phyloP scores from a whole-genome alignment of 345 rosid genomes.

The Boechera retrofracta region DNA sequence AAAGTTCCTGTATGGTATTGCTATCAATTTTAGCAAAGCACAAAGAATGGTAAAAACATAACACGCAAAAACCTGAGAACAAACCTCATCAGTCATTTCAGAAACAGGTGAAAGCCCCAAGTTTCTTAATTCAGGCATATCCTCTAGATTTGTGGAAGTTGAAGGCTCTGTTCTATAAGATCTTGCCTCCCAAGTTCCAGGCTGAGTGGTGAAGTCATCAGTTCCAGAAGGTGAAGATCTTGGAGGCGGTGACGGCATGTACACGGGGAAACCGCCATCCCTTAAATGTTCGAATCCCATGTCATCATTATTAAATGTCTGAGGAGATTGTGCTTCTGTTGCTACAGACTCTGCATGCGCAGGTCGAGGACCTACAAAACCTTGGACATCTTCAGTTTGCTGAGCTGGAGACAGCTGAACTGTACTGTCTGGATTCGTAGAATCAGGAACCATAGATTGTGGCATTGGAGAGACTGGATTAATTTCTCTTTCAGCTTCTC shows the following conservation, averaged over 20 bases:
- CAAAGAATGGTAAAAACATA: slow-evolving; percentile 8
- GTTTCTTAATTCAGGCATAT: slow-evolving; percentile 39
- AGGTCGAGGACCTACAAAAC: slow-evolving; percentile 43
- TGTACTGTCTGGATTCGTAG: slow-evolving; percentile 20
- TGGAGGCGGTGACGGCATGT: slow-evolving; percentile 40
- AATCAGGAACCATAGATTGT: slow-evolving; percentile 26
- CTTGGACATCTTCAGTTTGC: slow-evolving; percentile 38
- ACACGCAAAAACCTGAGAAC: slow-evolving; percentile 31
- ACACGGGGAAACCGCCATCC: slow-evolving; percentile 45
- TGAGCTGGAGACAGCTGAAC: slow-evolving; percentile 35
- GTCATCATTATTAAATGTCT: slow-evolving; percentile 45
- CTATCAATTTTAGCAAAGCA: slow-evolving; percentile 11
- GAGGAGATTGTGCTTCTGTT: slow-evolving; percentile 37
- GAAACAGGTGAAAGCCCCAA: slow-evolving; percentile 65
- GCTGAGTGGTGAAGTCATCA: slow-evolving; percentile 52
- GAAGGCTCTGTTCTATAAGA: slow-evolving; percentile 53
- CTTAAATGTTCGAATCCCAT: slow-evolving; percentile 59
- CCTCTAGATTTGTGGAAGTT: slow-evolving; percentile 54
- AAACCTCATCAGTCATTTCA: slow-evolving; percentile 59
- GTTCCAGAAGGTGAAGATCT: slow-evolving; percentile 52
- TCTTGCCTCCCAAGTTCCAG: slow-evolving; percentile 47
- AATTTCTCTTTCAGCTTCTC: slow-evolving; percentile 37
- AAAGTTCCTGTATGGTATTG: slow-evolving; percentile 61
- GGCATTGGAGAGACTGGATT: slow-evolving; percentile 29
- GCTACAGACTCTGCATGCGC: slow-evolving; percentile 37